A percentile compares a stretch with the other conserved stretches of the same genome.
Evolutionary conservation across 1,139 yeast genomes (phyloP).

Genomic region (Lodderomyces pseudojiufengensis): DNA sequence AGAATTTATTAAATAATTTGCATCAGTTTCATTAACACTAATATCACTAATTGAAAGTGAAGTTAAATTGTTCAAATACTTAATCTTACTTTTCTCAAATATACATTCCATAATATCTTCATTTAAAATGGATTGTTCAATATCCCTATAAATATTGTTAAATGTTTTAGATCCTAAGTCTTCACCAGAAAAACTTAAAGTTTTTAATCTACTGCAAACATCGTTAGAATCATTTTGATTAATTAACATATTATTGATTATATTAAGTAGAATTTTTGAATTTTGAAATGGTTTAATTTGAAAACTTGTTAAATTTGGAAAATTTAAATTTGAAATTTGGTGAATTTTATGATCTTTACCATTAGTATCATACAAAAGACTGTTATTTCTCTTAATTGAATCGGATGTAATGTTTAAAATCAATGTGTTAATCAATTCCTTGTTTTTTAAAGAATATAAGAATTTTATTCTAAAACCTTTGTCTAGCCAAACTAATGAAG

Average conservation of each 20-base stretch:
- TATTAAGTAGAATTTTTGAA: slow-evolving; percentile 16
- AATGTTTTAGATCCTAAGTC: slow-evolving; percentile 9
- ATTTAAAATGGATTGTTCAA: no score
- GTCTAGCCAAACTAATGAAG: slow-evolving; percentile 31
- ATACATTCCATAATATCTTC: slow-evolving; percentile 3
- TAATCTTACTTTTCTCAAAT: slow-evolving; percentile 16
- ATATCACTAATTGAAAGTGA: slow-evolving; percentile 26
- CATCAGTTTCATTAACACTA: slow-evolving; percentile 24
- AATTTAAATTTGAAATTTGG: slow-evolving; percentile 16
- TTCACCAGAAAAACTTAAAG: slow-evolving; percentile 20
- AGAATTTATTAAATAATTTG: slow-evolving; percentile 17
- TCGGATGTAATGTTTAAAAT: slow-evolving; percentile 25
- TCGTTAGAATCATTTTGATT: slow-evolving; percentile 9
- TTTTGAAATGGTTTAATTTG: slow-evolving; percentile 30
- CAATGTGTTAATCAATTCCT: slow-evolving; percentile 18
- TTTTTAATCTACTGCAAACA: slow-evolving; percentile 15
- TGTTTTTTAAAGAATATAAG: slow-evolving; percentile 21
- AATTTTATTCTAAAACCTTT: slow-evolving; percentile 31
- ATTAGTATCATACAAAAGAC: slow-evolving; percentile 8
- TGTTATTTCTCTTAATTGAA: no score
- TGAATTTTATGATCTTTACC: slow-evolving; percentile 5
- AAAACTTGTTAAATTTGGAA: slow-evolving; percentile 24
- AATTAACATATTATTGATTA: slow-evolving; percentile 21
- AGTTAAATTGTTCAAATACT: slow-evolving; percentile 17
- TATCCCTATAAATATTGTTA: no score